Evolutionary conservation across 2,329 filamentous ascomycete genomes (phyloP).

Genomic region (Cyphellophora attinorum): DNA sequence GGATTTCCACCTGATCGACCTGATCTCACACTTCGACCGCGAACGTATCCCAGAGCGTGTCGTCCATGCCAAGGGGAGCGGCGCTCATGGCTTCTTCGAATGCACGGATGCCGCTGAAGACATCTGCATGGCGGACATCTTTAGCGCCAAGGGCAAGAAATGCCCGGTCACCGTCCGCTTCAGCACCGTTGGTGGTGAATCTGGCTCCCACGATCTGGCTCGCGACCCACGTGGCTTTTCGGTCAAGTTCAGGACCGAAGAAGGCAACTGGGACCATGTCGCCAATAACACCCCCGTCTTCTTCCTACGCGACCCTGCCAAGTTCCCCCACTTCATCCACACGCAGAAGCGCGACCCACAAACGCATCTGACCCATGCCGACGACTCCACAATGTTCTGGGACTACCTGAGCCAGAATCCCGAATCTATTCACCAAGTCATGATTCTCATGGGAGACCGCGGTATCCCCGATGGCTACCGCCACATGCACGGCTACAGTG

Average conservation of each 20-base stretch:
- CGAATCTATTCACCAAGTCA: conserved; percentile 44
- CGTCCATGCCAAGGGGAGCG: conserved; percentile 33
- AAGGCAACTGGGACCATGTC: conserved; percentile 66
- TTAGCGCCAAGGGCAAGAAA: conserved; percentile 55
- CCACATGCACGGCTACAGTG: conserved; percentile 46
- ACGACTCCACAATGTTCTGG: conserved; percentile 23
- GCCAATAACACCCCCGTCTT: conserved; percentile 62
- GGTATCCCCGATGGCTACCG: conserved; percentile 47
- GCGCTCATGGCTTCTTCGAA: conserved; percentile 26
- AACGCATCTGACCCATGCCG: conserved; percentile 37
- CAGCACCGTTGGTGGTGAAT: conserved; percentile 67
- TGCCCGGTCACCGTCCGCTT: conserved; percentile 60
- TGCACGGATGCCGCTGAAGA: conserved; percentile 42
- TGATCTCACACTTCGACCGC: conserved; percentile 35
- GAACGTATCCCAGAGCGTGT: conserved; percentile 49
- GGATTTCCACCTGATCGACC: conserved; percentile 56
- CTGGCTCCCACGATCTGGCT: conserved; percentile 60
- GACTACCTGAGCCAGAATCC: conserved; percentile 45
- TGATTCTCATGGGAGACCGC: conserved; percentile 46
- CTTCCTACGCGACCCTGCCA: conserved; percentile 56
- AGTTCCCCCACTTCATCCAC: conserved; percentile 53
- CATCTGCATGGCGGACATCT: conserved; percentile 38
- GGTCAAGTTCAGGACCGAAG: conserved; percentile 62
- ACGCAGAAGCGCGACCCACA: conserved; percentile 52
- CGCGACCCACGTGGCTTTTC: conserved; percentile 65